Conservation (phyloP, 2,329 filamentous ascomycete genomes). For the Diaporthe capsici region DNA sequence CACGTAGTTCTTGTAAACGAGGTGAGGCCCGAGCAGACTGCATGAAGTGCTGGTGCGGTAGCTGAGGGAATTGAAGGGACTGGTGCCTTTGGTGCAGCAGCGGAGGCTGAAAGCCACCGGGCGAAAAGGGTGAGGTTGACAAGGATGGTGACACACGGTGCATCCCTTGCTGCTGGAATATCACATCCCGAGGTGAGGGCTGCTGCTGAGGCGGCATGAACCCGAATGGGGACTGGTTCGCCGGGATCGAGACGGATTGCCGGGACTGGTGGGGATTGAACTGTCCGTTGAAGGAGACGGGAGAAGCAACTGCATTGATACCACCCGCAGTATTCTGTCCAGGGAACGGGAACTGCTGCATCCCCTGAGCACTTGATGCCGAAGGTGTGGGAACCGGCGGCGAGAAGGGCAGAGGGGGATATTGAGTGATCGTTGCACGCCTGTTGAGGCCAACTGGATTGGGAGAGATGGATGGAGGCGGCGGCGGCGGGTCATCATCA, state of each 20-base stretch:
- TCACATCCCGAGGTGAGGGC: slow-evolving; percentile 69
- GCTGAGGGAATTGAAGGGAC: slow-evolving; percentile 70
- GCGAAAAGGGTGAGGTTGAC: slow-evolving; percentile 71
- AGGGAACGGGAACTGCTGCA: slow-evolving; percentile 70
- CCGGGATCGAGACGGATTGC: slow-evolving; percentile 78
- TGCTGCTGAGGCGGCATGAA: slow-evolving; percentile 74
- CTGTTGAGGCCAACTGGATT: slow-evolving; percentile 73
- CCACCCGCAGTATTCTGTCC: slow-evolving; percentile 68
- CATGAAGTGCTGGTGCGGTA: slow-evolving; percentile 70
- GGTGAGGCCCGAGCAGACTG: slow-evolving; percentile 70
- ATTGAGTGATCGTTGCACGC: slow-evolving; percentile 77
- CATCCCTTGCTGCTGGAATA: slow-evolving; percentile 66
- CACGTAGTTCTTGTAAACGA: slow-evolving; percentile 79
- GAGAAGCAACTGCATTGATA: slow-evolving; percentile 77
- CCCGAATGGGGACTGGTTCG: slow-evolving; percentile 57
- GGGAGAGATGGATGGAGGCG: slow-evolving; percentile 75
- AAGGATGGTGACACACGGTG: slow-evolving; percentile 76
- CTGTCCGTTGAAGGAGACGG: slow-evolving; percentile 76
- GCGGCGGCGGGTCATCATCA: slow-evolving; percentile 76
- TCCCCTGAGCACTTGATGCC: slow-evolving; percentile 76
- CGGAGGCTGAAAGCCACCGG: slow-evolving; percentile 62
- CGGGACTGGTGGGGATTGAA: slow-evolving; percentile 81
- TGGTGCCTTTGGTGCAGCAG: slow-evolving; percentile 70
- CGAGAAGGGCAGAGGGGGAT: slow-evolving; percentile 84
- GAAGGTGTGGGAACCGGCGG: slow-evolving; percentile 87